Base-by-base conservation (phyloP, 306 rosid genomes). In the Vicia faba region DNA sequence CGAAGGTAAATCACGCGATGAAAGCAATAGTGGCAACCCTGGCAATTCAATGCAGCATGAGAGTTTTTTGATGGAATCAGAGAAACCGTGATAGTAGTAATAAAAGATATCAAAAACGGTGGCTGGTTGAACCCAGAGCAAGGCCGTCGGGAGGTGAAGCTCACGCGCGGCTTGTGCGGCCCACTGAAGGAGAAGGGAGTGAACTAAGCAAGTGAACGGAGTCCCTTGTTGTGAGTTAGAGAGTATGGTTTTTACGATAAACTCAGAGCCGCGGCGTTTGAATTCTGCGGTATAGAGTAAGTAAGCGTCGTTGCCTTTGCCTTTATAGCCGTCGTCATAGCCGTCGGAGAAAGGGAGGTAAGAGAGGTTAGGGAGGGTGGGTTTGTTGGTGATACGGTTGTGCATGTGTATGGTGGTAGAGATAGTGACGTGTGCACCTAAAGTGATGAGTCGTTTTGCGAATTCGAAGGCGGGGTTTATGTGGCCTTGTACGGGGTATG, bases 391-490 rank as follows among this genome's bases (percentile, higher is more conserved):
- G 51, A 83, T 53, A 20, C 65, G 75, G 15, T 80, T 80, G 61
- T 38, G 66, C 57, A 73, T 64, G 20, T 40, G 43, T 43, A 70
- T 1, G 19, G 74, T 64, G 36, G 73, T 77, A 2, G 77, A 64
- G 1, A 76, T 10, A 8, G 91, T 84, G n/a, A 84, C 91, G 0
- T 48, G 70, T 3, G 57, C 67, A 3, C 85, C 82, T 19, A 60
- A 29, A 18, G 14, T 2, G 11, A 61, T 57, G 45, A 86, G 85
- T 31, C 55, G 36, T 43, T 64, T 77, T 62, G 86, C 74, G 2
- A 83, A 46, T 3, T 79, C 74, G 65, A 86, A 80, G 3, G 77
- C n/a, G 0, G 84, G 88, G 74, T 83, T 86, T 55, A 86, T 35
- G 49, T 79, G 84, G 45, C 91, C 84, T 56, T 77, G 88, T 0